Percentiles rank a stretch among this genome's conserved stretches.
phyloP scores from a whole-genome alignment of 257 asterid species.

The Jacaranda copaia region DNA sequence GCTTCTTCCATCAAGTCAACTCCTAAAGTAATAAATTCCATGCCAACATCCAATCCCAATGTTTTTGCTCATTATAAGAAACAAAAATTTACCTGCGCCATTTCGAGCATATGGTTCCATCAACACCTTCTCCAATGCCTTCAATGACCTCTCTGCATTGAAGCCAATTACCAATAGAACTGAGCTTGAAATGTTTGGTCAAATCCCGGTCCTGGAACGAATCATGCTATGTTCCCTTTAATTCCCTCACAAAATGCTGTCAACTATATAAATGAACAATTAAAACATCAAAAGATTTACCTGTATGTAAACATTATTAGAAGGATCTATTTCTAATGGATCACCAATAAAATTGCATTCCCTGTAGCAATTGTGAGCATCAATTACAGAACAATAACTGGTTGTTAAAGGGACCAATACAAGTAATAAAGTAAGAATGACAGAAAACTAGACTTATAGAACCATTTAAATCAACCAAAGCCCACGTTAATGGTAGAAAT shows the following conservation, averaged over 20 bases:
- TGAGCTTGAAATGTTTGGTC: conserved; percentile 41
- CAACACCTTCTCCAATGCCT: conserved; percentile 61
- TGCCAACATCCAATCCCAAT: conserved; percentile 3
- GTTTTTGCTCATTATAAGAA: neutral
- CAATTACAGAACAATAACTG: conserved; percentile 33
- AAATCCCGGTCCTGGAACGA: conserved; percentile 50
- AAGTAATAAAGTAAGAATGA: conserved; percentile 13
- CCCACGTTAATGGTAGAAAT: neutral
- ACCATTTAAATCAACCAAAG: neutral
- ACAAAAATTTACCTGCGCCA: conserved; percentile 81
- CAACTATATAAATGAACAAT: conserved; percentile 29
- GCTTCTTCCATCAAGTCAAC: neutral
- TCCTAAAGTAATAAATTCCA: conserved; percentile 12
- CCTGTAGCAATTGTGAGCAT: conserved; percentile 56
- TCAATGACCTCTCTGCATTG: conserved; percentile 73
- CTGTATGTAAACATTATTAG: conserved; percentile 41
- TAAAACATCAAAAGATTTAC: conserved; percentile 52
- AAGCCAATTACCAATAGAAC: conserved; percentile 86
- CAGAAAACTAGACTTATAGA: conserved; percentile 15
- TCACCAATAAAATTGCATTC: conserved; percentile 53
- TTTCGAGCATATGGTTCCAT: conserved; percentile 79
- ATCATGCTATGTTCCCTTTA: conserved; percentile 34
- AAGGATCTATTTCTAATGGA: conserved; percentile 52
- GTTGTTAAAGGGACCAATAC: conserved; percentile 1
- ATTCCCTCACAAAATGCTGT: conserved; percentile 28